Evolutionary conservation across 257 asterid genomes (phyloP), one percentile per base, ranked within the genome.

Genomic region (Rauvolfia tetraphylla): DNA sequence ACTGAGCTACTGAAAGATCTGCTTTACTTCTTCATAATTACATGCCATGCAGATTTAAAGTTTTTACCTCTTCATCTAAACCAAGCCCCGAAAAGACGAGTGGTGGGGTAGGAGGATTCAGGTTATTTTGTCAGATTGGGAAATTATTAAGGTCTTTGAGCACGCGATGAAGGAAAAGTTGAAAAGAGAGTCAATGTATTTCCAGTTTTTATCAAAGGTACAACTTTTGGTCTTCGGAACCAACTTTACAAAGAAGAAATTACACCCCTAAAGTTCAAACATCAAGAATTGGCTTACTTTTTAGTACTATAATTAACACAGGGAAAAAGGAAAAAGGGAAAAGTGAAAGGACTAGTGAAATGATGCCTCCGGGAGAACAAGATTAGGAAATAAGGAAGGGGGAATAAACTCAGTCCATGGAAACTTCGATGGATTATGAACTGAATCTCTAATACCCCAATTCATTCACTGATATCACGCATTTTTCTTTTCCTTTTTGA

Each of bases 161-260:
- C 48, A 33, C 7, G 8, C 25, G 71, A 7, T 36, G 48, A 8
- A 17, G 23, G 39, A 66, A 38, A 36, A 36, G 69, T 63, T 22
- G 17, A 11, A 66, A 29, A 36, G 48, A 66, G 61, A 22, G 17
- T 46, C 2, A 54, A 20, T 54, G 61, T 27, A 25, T 22, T 54
- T 22, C 23, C 5, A 1, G 33, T 25, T 44, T 33, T 33, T n/a
- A n/a, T 62, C 41, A 62, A 14, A 34, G 34, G 27, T 34, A 18
- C 29, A 31, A 36, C 48, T 36, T 66, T 63, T 36, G 25, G 27
- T 34, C 4, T 36, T 5, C 3, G 69, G 25, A 63, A 29, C 46
- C 70, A 65, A 65, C 46, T 65, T 65, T 65, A 20, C 71, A 18
- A 34, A 62, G 13, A 62, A 14, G 68, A 62, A 62, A 62, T 62